Conservation (phyloP, 371 early-diverging fungal genomes). For the Encephalitozoon cuniculi region DNA sequence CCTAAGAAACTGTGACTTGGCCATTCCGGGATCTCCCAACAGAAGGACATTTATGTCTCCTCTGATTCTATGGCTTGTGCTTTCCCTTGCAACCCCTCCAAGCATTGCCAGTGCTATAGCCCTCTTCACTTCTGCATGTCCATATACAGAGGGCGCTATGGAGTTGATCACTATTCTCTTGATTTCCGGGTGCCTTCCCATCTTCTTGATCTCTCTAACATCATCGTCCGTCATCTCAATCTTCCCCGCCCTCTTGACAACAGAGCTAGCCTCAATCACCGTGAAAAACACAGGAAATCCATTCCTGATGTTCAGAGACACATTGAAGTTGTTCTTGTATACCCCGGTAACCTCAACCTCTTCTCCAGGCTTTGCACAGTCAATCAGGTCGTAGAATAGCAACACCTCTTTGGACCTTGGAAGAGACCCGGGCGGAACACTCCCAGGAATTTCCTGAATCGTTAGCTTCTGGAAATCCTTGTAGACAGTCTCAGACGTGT, state of each 20-base stretch:
- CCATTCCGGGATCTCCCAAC: conserved; percentile 97
- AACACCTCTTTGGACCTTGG: conserved; percentile 89
- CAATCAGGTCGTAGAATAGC: conserved; percentile 88
- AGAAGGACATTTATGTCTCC: conserved; percentile 97
- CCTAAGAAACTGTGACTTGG: conserved; percentile 95
- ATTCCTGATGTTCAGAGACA: conserved; percentile 74
- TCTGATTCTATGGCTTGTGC: conserved; percentile 77
- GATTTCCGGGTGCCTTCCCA: conserved; percentile 72
- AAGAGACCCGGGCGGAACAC: conserved; percentile 86
- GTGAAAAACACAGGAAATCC: conserved; percentile 95
- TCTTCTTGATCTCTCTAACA: conserved; percentile 68
- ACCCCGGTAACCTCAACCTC: conserved; percentile 92
- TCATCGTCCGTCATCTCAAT: conserved; percentile 80
- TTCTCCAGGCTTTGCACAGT: conserved; percentile 89
- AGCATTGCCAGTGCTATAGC: conserved; percentile 87
- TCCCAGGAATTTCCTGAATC: conserved; percentile 90
- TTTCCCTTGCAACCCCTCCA: conserved; percentile 80
- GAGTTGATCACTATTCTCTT: conserved; percentile 76
- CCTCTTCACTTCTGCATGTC: conserved; percentile 90
- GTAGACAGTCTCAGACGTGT: conserved; percentile 84
- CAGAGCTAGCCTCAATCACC: conserved; percentile 72
- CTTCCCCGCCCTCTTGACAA: conserved; percentile 66
- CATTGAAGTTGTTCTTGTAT: conserved; percentile 85
- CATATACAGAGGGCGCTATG: conserved; percentile 96
- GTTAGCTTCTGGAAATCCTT: conserved; percentile 93